Evolutionary conservation across 352 stramenopile species (phyloP).

Genomic region (Phytopythium kandeliae): DNA sequence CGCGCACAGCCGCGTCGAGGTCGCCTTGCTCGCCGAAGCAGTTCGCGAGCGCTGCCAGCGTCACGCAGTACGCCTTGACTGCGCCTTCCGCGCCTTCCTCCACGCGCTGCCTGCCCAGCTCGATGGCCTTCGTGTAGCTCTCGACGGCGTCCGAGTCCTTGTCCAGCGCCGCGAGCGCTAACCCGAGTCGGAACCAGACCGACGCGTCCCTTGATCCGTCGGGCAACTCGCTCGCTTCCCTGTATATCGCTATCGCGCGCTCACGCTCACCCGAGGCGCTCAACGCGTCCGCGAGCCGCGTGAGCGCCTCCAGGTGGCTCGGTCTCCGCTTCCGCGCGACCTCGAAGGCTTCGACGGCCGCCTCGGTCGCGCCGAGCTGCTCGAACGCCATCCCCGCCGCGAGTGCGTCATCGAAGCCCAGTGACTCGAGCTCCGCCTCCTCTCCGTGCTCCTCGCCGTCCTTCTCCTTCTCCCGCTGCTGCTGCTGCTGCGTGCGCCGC

Average conservation of each 20-base stretch:
- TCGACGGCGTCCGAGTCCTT: conserved; percentile 27
- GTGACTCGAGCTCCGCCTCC: conserved; percentile 34
- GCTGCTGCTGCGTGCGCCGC: conserved; percentile 1
- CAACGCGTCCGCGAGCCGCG: conserved; percentile 42
- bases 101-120: conserved; percentile 18
- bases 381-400: conserved; percentile 59
- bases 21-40: conserved; percentile 48
- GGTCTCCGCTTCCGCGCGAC: conserved; percentile 32
- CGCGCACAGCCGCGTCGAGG: conserved; percentile 32
- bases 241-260: conserved; percentile 33
- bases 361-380: conserved; percentile 47
- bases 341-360: conserved; percentile 34
- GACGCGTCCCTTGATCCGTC: conserved; percentile 34
- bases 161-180: conserved; percentile 28
- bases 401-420: conserved; percentile 55
- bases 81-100: conserved; percentile 11
- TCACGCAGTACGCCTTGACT: conserved; percentile 41
- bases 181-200: conserved; percentile 46
- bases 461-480: conserved; percentile 23
- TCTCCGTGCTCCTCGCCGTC: conserved; percentile 22
- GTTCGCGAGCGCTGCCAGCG: conserved; percentile 48
- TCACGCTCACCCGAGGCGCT: conserved; percentile 21
- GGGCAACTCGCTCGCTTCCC: conserved; percentile 19
- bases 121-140: conserved; percentile 28
- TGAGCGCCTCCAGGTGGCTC: conserved; percentile 38